phyloP scores from a whole-genome alignment of 768 basidiomycete genomes.

The Boletus edulis region DNA sequence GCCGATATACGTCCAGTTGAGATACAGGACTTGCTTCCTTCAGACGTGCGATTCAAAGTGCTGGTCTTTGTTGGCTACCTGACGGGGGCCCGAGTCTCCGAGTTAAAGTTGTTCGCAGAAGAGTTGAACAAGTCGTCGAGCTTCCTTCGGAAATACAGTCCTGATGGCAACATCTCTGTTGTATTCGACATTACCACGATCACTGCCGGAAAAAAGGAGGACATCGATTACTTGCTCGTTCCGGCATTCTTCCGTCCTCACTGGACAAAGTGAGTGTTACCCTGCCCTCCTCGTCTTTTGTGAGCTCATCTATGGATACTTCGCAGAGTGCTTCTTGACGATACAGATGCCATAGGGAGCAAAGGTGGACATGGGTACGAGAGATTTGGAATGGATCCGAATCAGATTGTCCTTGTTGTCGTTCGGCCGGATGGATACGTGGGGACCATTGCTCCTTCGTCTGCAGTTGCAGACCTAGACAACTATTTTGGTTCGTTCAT shows the following conservation, averaged over 20 bases:
- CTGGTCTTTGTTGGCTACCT: neutral
- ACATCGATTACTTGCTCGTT: neutral
- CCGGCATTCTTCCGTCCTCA: neutral
- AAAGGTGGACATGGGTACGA: conserved; percentile 24
- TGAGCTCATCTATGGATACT: no score
- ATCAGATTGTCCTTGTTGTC: conserved; percentile 31
- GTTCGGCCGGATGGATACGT: conserved; percentile 41
- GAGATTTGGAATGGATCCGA: conserved; percentile 30
- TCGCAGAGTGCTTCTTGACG: no score
- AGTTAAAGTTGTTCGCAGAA: neutral
- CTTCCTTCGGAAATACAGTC: neutral
- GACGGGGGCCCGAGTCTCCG: neutral
- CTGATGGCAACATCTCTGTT: neutral
- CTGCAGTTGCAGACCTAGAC: neutral
- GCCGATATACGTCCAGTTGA: neutral
- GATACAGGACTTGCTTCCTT: neutral
- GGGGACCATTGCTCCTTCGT: conserved; percentile 32
- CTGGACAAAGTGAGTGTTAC: no score
- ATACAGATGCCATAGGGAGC: neutral
- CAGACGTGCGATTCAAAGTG: neutral
- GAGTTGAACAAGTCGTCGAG: neutral
- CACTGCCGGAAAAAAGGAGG: neutral
- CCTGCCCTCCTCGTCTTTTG: no score
- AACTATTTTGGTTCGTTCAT: neutral
- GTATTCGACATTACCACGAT: neutral